Base-by-base conservation (phyloP, 2,329 filamentous ascomycete genomes). In the Epicoccum nigrum region DNA sequence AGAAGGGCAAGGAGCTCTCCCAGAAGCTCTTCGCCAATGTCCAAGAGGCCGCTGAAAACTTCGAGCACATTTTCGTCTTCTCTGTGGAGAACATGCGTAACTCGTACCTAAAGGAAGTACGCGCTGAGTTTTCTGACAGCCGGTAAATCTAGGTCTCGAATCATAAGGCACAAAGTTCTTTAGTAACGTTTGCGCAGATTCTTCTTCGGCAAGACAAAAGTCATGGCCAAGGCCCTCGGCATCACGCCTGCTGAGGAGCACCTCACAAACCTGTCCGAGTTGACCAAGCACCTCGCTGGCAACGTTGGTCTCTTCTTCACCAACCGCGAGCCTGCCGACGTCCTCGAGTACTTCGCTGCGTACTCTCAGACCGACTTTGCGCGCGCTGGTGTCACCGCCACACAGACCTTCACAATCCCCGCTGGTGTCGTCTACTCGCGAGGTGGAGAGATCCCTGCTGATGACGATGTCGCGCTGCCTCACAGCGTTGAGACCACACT, bases 171-270 rank as follows among this genome's bases (percentile, higher is more conserved):
- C 49, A 47, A 52, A 52, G 45, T 47, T 52, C 45, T 45, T 44
- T 47, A 47, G 49, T 67, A 55, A 69, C 46, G 35, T 34, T 27
- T 51, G 37, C 37, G 39, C 66, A 94, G 92, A 65, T 81, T 99
- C 73, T 97, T 97, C 85, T 97, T 97, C 77, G 94, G 93, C 78
- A 99, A 97, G 81, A 97, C 93, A 54, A 97, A 97, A 79, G 92
- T 99, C 75, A 97, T 97, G 92, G 87, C 90, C 66, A 93, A 94
- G 77, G 92, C 94, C 50, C 88, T 99, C 20, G 94, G 94, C 70
- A 83, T 84, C 59, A 86, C 81, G 45, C 82, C 86, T 62, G 88
- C 89, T 69, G 88, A 90, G 67, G 90, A 92, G 77, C 84, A 89
- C 76, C 89, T 90, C 63, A 84, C 89, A 35, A 90, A 90, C 71